phyloP scores from a whole-genome alignment of 148 eudicot species.

The Polygonum maritimum region DNA sequence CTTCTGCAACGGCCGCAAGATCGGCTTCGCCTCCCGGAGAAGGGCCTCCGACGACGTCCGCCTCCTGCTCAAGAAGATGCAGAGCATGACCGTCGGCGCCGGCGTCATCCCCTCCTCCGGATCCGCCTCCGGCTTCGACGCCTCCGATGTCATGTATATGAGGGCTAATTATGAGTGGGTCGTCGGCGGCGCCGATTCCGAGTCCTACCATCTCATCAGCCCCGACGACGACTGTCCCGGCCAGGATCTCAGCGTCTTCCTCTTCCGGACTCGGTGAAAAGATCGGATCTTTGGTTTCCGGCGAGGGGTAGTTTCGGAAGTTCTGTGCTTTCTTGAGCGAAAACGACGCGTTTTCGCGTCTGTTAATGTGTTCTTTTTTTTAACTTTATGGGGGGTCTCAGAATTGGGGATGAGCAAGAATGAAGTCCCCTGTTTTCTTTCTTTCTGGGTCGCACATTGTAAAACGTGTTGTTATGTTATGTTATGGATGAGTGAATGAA shows the following conservation, averaged over 20 bases:
- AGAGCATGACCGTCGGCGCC: conserved; percentile 70
- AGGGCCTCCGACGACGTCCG: conserved; percentile 31
- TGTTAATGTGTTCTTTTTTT: background rate
- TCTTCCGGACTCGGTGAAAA: conserved; percentile 37
- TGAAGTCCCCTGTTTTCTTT: too few relatives aligned
- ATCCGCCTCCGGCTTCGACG: background rate
- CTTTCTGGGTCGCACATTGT: background rate
- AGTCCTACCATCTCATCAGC: conserved; percentile 69
- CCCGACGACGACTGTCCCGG: conserved; percentile 50
- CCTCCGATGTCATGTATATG: conserved; percentile 68
- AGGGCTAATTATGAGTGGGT: conserved; percentile 84
- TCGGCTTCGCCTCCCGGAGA: conserved; percentile 70
- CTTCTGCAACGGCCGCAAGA: conserved; percentile 60
- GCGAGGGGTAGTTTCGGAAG: background rate
- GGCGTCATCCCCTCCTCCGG: conserved; percentile 49
- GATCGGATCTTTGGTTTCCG: background rate
- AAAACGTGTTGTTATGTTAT: background rate
- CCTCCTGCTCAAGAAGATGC: conserved; percentile 51
- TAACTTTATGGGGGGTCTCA: conserved; percentile 9
- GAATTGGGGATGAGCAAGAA: background rate
- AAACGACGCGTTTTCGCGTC: conserved; percentile 9
- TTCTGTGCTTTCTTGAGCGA: background rate
- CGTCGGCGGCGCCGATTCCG: conserved; percentile 65
- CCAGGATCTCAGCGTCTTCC: conserved; percentile 80
- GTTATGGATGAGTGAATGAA: background rate